Evolutionary conservation across 2,329 filamentous ascomycete species (phyloP).

Genomic region (Colletotrichum musae): DNA sequence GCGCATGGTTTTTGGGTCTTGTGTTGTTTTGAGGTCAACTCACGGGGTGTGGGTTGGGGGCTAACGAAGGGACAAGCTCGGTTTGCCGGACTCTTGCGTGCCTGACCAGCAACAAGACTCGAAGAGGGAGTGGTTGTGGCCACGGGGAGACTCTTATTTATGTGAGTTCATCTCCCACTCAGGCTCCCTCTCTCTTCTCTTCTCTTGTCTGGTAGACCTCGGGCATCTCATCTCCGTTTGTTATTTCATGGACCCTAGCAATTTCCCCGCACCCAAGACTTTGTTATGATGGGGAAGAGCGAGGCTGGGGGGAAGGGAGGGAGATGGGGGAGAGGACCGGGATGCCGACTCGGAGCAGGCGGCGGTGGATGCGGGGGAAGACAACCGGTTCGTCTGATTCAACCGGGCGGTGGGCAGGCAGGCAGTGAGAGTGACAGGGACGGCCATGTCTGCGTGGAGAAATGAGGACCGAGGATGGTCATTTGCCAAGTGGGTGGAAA

Average conservation of each 20-base stretch:
- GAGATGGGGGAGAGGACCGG: neutral
- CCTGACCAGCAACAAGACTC: conserved; percentile 7
- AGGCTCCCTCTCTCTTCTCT: neutral
- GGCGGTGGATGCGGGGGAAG: conserved; percentile 20
- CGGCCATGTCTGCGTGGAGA: conserved; percentile 27
- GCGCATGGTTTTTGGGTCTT: conserved; percentile 14
- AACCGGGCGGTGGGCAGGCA: conserved; percentile 2
- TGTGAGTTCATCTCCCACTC: neutral
- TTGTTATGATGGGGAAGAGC: conserved; percentile 4
- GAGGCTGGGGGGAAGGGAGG: neutral
- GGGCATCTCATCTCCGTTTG: conserved; percentile 31
- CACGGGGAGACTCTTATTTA: conserved; percentile 4
- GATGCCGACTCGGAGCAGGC: too few relatives aligned
- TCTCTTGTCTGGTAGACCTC: conserved; percentile 1
- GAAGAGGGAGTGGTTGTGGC: conserved; percentile 1
- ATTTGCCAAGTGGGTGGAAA: conserved; percentile 20
- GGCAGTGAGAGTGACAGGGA: neutral
- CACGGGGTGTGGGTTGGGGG: neutral
- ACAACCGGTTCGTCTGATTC: conserved; percentile 15
- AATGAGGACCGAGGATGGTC: conserved; percentile 13
- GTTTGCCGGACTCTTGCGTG: conserved; percentile 20
- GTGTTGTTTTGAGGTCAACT: neutral
- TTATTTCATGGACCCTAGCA: conserved; percentile 3
- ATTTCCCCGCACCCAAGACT: conserved; percentile 20
- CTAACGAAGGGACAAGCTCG: conserved; percentile 9